phyloP scores from a whole-genome alignment of 148 eudicot species.

The Suaeda aralocaspica region DNA sequence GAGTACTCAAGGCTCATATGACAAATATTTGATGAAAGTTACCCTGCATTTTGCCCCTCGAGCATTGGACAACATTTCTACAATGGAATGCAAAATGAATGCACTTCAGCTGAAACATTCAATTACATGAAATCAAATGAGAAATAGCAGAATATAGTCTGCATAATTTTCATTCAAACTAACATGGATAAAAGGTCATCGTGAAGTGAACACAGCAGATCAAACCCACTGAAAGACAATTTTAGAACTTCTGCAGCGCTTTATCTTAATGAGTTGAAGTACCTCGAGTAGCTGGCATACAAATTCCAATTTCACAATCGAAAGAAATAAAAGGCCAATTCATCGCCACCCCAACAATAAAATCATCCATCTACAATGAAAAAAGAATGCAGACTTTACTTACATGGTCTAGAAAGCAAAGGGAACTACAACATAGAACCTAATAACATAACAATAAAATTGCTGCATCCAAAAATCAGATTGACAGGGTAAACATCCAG shows the following conservation, averaged over 20 bases:
- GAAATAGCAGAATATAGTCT: background rate
- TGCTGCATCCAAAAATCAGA: slow-evolving; percentile 26
- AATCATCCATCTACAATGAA: slow-evolving; percentile 79
- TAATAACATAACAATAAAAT: slow-evolving; percentile 8
- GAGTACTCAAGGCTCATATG: background rate
- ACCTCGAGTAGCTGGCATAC: slow-evolving; percentile 29
- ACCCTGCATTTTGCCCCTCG: background rate
- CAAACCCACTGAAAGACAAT: background rate
- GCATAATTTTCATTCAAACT: background rate
- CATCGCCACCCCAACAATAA: slow-evolving; percentile 43
- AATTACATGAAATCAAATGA: slow-evolving; percentile 5
- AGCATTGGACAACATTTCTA: background rate
- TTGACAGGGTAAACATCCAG: slow-evolving; percentile 36
- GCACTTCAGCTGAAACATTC: background rate
- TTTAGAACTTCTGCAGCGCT: background rate
- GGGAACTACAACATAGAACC: slow-evolving; percentile 11
- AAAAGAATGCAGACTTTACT: slow-evolving; percentile 26
- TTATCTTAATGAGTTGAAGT: slow-evolving; percentile 9
- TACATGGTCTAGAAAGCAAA: slow-evolving; percentile 21
- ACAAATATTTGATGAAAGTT: background rate
- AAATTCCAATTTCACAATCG: slow-evolving; percentile 35
- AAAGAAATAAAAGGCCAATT: slow-evolving; percentile 37
- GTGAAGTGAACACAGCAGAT: background rate
- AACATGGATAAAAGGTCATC: background rate
- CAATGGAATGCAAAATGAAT: background rate